Conservation (phyloP, 176 grass and related monocot genomes). For the Eleusine coracana region DNA sequence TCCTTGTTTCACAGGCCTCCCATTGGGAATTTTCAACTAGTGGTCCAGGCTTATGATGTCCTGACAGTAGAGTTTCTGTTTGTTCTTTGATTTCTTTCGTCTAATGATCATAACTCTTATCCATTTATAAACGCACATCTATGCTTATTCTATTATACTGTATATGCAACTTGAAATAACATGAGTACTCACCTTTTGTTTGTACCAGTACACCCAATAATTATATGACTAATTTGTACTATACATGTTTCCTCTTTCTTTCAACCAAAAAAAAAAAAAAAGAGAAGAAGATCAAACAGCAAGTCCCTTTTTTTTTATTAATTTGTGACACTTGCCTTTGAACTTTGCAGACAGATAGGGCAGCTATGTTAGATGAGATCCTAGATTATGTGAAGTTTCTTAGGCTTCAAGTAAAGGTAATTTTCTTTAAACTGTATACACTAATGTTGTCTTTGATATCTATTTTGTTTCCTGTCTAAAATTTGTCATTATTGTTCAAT, state of each 20-base stretch:
- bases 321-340: slow-evolving; percentile 33
- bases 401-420: slow-evolving; percentile 96
- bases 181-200: neutral
- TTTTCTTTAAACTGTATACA: neutral
- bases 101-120: slow-evolving; percentile 25
- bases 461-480: neutral
- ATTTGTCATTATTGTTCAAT: slow-evolving; percentile 5
- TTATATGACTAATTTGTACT: slow-evolving; percentile 19
- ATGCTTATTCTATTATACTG: neutral
- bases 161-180: neutral
- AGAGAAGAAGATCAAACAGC: neutral
- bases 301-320: neutral
- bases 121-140: neutral
- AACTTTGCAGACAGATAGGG: slow-evolving; percentile 79
- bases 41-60: slow-evolving; percentile 35
- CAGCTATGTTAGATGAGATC: slow-evolving; percentile 94
- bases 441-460: neutral
- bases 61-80: slow-evolving; percentile 2
- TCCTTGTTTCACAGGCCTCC: slow-evolving; percentile 16
- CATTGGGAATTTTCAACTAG: slow-evolving; percentile 31
- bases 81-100: slow-evolving; percentile 14
- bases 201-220: neutral
- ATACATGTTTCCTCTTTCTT: neutral
- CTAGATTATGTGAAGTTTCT: slow-evolving; percentile 95
- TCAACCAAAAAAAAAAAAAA: neutral